Conservation (phyloP, 192 early-diverging fungal species). For the Coemansia sp. region DNA sequence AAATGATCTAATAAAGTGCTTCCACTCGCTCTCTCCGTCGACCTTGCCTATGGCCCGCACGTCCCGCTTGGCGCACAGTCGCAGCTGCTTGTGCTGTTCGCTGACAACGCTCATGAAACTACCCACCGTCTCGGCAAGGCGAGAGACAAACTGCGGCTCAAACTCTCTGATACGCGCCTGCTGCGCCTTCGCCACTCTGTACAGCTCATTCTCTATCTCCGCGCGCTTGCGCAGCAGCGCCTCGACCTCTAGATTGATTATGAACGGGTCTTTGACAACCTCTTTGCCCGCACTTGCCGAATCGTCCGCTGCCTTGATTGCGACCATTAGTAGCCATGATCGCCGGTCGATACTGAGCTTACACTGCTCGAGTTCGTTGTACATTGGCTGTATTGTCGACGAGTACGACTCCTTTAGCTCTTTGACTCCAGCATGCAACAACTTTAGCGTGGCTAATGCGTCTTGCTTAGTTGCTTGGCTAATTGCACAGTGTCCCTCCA, state of each 20-base stretch:
- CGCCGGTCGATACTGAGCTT: slow-evolving; percentile 17
- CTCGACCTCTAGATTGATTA: slow-evolving; percentile 49
- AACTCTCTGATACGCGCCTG: slow-evolving; percentile 24
- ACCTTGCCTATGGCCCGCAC: slow-evolving; percentile 18
- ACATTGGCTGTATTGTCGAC: slow-evolving; percentile 17
- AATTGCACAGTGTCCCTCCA: slow-evolving; percentile 49
- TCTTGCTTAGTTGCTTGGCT: slow-evolving; percentile 28
- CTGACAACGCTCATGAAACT: slow-evolving; percentile 28
- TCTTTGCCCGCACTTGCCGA: slow-evolving; percentile 8
- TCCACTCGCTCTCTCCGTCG: slow-evolving; percentile 39
- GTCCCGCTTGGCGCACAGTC: slow-evolving; percentile 29
- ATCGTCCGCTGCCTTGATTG: slow-evolving; percentile 20
- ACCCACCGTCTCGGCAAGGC: slow-evolving; percentile 16
- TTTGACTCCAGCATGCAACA: slow-evolving; percentile 17
- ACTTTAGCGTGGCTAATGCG: slow-evolving; percentile 23
- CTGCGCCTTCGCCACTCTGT: slow-evolving; percentile 17
- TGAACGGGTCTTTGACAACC: slow-evolving; percentile 49
- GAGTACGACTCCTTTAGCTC: slow-evolving; percentile 23
- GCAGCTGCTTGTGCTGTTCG: slow-evolving; percentile 29
- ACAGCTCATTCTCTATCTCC: slow-evolving; percentile 25
- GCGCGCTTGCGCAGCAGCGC: slow-evolving; percentile 51
- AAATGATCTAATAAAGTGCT: slow-evolving; percentile 18
- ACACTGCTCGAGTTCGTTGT: slow-evolving; percentile 33
- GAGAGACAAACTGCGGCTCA: slow-evolving; percentile 37
- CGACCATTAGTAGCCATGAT: slow-evolving; percentile 21